Base-by-base conservation (phyloP, 2,329 filamentous ascomycete genomes). In the Colletotrichum godetiae region DNA sequence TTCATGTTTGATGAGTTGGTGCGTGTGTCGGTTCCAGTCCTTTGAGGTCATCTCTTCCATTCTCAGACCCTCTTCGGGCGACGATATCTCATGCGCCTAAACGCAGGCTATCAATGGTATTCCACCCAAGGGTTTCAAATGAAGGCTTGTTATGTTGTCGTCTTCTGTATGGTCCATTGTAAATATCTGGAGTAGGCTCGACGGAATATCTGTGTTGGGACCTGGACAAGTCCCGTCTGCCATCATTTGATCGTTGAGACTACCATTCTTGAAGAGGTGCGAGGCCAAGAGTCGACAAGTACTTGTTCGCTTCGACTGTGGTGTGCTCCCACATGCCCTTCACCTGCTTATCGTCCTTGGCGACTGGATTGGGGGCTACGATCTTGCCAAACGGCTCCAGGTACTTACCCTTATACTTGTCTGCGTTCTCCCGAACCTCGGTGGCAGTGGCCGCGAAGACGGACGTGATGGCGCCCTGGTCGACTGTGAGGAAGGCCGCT, bases 401-500 rank as follows among this genome's bases (percentile, higher is more conserved):
- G n/a, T 76, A 78, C 24, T 56, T 75, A 0, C 77, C 77, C 46
- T 71, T 75, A 52, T 75, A 77, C 62, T 52, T 52, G 2, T 69
- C 63, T 1, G 61, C 12, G 10, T 71, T 61, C 4, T 67, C 37
- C n/a, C 73, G 72, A 13, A 77, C 71, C 31, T 68, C 66, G 10
- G 27, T 24, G 0, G 73, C 75, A 1, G 77, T 78, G 12, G 76
- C 76, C 5, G 77, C 75, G 52, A 76, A 78, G 10, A 78, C 52
- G 6, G 70, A 52, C 19, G 70, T 68, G 29, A 59, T 68, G 1
- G 76, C 76, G 3, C 76, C 78, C 31, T 72, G 57, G 2, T 78
- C 76, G 3, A 52, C 15, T 2, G 77, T 72, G 10, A 76, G n/a
- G 27, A 53, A 69, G 3, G 33, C 6, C 2, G 66, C 5, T 11